phyloP scores from a whole-genome alignment of 139 green algal genomes.

The Closterium sp. region DNA sequence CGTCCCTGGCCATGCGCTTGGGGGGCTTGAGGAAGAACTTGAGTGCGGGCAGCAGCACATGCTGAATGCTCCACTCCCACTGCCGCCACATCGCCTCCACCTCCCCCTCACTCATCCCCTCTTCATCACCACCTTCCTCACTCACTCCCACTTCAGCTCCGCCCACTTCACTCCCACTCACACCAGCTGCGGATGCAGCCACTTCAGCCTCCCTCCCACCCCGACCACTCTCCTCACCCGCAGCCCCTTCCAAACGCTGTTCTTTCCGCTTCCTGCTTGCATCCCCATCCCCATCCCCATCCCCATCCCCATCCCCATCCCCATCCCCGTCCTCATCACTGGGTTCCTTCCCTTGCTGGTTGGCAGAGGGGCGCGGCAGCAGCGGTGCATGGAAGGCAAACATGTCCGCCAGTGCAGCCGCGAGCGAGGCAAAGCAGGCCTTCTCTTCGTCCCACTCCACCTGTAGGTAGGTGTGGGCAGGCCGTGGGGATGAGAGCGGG shows the following conservation, averaged over 20 bases:
- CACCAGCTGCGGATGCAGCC: not conserved
- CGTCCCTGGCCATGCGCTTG: constrained; percentile 35
- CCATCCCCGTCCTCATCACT: not conserved
- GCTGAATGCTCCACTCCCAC: constrained; percentile 53
- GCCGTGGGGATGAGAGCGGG: too few species aligned
- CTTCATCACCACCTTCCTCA: not conserved
- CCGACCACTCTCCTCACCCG: too few species aligned
- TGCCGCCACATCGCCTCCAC: constrained; percentile 14
- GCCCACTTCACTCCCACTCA: constrained; percentile 8
- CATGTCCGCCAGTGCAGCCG: constrained; percentile 64
- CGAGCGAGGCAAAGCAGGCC: constrained; percentile 61
- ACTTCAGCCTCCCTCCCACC: not conserved
- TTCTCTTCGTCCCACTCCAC: constrained; percentile 73
- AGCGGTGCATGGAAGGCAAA: constrained; percentile 61
- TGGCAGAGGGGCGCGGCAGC: not conserved
- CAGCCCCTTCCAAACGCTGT: not conserved
- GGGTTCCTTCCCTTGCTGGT: not conserved
- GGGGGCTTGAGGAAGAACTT: constrained; percentile 48
- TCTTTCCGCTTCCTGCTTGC: not conserved
- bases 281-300: not conserved
- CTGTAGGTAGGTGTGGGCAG: constrained; percentile 1
- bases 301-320: not conserved
- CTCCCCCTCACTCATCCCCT: not conserved
- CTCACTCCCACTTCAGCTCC: not conserved
- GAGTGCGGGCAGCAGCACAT: constrained; percentile 49